These are phyloP conservation scores for Suhomyces maxii DNA, from an alignment of 1,139 yeast genomes.

Conservation along the genomic window DNA sequence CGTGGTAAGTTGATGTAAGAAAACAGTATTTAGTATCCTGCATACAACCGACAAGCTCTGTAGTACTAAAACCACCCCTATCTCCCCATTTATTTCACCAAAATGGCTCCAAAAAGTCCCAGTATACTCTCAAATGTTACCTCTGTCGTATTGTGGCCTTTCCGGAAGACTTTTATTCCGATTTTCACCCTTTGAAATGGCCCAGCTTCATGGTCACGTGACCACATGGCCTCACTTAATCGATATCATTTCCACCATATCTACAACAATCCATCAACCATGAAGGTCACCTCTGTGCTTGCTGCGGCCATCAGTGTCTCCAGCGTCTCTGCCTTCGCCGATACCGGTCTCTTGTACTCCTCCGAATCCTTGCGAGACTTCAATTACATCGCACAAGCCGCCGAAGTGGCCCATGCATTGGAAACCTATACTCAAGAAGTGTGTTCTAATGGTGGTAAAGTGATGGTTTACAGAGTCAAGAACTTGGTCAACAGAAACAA, in stretches of 20 bases:
- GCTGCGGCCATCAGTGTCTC: conserved; percentile 6
- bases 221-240: background rate
- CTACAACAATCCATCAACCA: conserved; percentile 6
- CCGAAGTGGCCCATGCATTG: conserved; percentile 17
- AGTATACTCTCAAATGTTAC: too few relatives aligned
- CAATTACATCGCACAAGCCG: conserved; percentile 23
- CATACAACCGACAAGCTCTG: conserved; percentile 3
- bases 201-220: background rate
- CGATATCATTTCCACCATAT: background rate
- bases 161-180: too few relatives aligned
- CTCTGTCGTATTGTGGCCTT: too few relatives aligned
- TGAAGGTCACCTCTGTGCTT: conserved; percentile 18
- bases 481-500: conserved; percentile 14
- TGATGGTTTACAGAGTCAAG: conserved; percentile 27
- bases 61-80: too few relatives aligned
- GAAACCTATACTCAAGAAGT: conserved; percentile 18
- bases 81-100: too few relatives aligned
- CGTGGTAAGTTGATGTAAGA: conserved; percentile 1
- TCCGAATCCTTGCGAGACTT: conserved; percentile 15
- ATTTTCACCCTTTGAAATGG: too few relatives aligned
- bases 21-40: background rate
- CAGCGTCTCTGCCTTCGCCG: conserved; percentile 29
- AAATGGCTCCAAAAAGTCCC: too few relatives aligned
- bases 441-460: conserved; percentile 17
- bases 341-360: conserved; percentile 32